phyloP scores from a whole-genome alignment of 1,139 yeast species.

The Saccharomyces pastorianus region DNA sequence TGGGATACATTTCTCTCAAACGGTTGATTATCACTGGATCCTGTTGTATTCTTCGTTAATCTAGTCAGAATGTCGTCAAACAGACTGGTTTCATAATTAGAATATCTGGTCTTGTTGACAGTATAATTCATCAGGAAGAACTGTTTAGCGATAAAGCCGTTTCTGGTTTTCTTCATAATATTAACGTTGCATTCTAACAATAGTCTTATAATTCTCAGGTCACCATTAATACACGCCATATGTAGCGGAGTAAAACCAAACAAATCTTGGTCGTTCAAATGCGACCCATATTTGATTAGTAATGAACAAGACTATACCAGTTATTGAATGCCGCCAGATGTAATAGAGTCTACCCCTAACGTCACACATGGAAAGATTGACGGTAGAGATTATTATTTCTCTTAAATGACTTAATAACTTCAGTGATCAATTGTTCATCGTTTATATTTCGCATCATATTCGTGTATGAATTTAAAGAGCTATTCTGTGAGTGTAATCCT shows the following conservation, averaged over 20 bases:
- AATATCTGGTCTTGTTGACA: constrained; percentile 5
- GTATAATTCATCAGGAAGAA: constrained; percentile 37
- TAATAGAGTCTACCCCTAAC: constrained; percentile 77
- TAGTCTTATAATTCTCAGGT: constrained; percentile 40
- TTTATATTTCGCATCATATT: not conserved
- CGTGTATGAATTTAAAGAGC: constrained; percentile 8
- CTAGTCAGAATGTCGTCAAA: not conserved
- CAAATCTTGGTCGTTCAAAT: constrained; percentile 63
- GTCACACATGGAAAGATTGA: constrained; percentile 73
- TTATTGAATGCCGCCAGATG: constrained; percentile 78
- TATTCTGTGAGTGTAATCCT: constrained; percentile 9
- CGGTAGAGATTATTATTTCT: constrained; percentile 16
- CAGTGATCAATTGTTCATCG: constrained; percentile 54
- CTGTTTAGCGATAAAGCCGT: constrained; percentile 45
- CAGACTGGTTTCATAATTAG: not conserved
- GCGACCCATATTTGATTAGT: constrained; percentile 70
- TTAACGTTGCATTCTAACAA: constrained; percentile 48
- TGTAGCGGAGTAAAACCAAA: constrained; percentile 85
- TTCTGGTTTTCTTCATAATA: constrained; percentile 46
- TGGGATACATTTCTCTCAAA: constrained; percentile 14
- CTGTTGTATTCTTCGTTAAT: not conserved
- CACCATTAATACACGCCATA: constrained; percentile 72
- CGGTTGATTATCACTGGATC: not conserved
- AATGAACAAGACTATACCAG: constrained; percentile 54
- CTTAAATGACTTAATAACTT: constrained; percentile 50